A percentile compares a stretch with the other conserved stretches of the same genome.
Conservation (phyloP, 1,139 yeast species). For the Blastobotrys aristatus region DNA sequence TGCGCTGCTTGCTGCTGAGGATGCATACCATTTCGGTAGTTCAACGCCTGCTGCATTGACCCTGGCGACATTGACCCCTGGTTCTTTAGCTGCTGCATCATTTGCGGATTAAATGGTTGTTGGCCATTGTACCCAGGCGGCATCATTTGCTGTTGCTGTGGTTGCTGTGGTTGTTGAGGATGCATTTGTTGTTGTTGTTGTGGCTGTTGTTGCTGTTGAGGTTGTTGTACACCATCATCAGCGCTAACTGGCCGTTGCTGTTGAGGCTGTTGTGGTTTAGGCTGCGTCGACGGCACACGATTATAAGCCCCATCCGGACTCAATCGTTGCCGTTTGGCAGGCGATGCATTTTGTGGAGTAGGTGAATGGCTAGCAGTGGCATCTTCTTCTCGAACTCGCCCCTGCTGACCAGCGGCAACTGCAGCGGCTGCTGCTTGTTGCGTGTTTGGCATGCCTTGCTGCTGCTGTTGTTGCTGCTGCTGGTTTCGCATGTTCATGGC, state of each 20-base stretch:
- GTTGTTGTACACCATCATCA: constrained; percentile 16
- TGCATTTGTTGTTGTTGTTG: constrained; percentile 13
- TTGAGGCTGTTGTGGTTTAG: constrained; percentile 4
- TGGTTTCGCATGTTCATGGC: too few relatives aligned
- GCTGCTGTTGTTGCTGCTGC: constrained; percentile 24
- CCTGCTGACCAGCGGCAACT: constrained; percentile 28
- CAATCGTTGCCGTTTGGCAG: constrained; percentile 36
- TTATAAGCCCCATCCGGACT: constrained; percentile 35
- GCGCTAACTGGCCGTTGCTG: constrained; percentile 19
- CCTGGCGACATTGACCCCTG: constrained; percentile 18
- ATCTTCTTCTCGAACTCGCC: constrained; percentile 18
- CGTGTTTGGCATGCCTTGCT: constrained; percentile 24
- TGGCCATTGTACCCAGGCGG: constrained; percentile 12
- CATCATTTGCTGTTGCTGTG: constrained; percentile 23
- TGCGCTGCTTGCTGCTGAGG: constrained; percentile 9
- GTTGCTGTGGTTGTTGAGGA: neutral
- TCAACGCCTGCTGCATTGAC: constrained; percentile 9
- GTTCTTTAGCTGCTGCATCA: constrained; percentile 27
- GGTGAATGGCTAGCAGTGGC: constrained; percentile 27
- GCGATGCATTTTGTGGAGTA: constrained; percentile 30
- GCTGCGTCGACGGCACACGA: constrained; percentile 16
- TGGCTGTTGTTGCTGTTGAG: neutral
- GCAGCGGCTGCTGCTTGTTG: too few relatives aligned
- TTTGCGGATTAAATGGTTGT: constrained; percentile 25
- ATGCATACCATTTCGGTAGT: constrained; percentile 9